Base-by-base conservation (phyloP, 345 rosid species). In the Brassica cretica region DNA sequence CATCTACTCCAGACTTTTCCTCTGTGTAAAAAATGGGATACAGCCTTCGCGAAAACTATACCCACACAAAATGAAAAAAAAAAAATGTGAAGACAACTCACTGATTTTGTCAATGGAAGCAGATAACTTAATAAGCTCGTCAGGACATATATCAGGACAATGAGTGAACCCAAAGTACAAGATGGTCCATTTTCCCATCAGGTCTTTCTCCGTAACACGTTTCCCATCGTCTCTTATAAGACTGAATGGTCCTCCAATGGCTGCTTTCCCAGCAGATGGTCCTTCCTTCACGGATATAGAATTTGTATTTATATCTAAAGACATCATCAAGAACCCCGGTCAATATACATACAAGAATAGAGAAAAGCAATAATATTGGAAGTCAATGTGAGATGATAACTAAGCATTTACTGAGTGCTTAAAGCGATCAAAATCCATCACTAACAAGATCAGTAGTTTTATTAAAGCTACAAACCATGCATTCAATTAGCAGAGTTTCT, bases 131-230 rank as follows among this genome's bases (percentile, higher is more conserved):
- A 78, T 87, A 60, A 95, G 89, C 88, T 95, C 99, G 56, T 91
- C 97, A 11, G 98, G 99, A 80, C 98, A 95, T 65, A 95, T 95
- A 81, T 95, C 99, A 10, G 99, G 98, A 84, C 99, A 95, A 81
- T 91, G 98, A 78, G 98, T 93, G 84, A 93, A 95, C 59, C 98
- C 99, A 85, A 96, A 95, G 85, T 95, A 95, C 44, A 95, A 73
- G 58, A 93, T 33, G 25, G 87, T 88, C 99, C 99, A 95, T 61
- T 89, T 89, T 72, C 99, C 99, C 83, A 82, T 11, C 65, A 95
- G 88, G 83, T 90, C 88, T 76, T 89, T 87, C 81, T 93, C 99
- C 10, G 93, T 90, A 55, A 89, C 88, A 49, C 68, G 82, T 84
- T 88, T 93, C 15, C 97, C 98, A 10, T 96, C 91, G 66, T 93